A percentile compares a stretch with the other conserved stretches of the same genome.
Conservation (phyloP, 306 rosid genomes). For the Cucurbita maxima region DNA sequence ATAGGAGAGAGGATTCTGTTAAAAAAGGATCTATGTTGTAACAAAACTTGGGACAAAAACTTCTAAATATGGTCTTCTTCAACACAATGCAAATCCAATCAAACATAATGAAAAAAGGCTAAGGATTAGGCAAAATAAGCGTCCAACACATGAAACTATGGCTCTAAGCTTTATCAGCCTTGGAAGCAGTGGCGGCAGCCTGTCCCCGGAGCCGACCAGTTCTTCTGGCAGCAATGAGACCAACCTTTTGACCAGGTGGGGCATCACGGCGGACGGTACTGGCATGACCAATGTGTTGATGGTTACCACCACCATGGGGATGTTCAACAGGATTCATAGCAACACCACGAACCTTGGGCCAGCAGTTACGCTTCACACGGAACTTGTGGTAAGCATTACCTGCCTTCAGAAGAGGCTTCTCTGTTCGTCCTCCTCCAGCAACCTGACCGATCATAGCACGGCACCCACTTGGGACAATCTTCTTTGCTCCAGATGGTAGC, state of each 20-base stretch:
- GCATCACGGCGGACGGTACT: conserved; percentile 16
- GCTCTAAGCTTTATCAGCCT: conserved; percentile 4
- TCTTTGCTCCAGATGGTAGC: conserved; percentile 11
- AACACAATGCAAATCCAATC: not conserved
- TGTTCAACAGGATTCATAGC: conserved; percentile 16
- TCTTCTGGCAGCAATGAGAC: conserved; percentile 15
- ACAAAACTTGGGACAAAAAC: conserved; percentile 4
- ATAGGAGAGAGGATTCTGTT: not conserved
- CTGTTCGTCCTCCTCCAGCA: conserved; percentile 13
- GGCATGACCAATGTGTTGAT: conserved; percentile 13
- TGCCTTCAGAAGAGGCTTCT: conserved; percentile 14
- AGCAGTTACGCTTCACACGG: conserved; percentile 8
- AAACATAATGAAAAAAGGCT: not conserved
- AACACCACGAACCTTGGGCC: conserved; percentile 15
- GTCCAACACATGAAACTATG: not conserved
- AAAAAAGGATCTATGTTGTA: not conserved
- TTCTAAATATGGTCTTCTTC: not conserved
- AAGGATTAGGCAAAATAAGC: not conserved
- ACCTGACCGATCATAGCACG: conserved; percentile 15
- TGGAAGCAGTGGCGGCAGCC: conserved; percentile 13
- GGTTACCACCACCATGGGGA: conserved; percentile 16
- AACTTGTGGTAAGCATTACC: conserved; percentile 15
- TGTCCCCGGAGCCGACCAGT: conserved; percentile 15
- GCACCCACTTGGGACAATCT: conserved; percentile 2
- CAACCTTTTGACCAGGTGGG: conserved; percentile 14